Percentiles rank a stretch among this genome's conserved stretches.
Conservation (phyloP, 257 asterid genomes). For the Primulina tabacum region DNA sequence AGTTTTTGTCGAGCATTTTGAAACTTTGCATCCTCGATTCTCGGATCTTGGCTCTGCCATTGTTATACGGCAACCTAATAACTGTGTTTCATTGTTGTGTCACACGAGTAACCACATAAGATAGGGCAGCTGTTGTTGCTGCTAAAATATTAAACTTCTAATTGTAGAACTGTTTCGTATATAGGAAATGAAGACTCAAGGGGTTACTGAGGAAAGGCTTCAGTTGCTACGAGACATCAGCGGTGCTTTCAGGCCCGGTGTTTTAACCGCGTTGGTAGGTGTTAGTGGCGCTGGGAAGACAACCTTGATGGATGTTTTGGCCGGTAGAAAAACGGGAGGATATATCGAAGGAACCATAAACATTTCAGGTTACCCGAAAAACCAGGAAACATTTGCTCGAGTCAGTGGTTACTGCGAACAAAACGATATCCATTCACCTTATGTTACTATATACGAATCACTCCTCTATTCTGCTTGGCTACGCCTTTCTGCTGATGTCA, state of each 20-base stretch:
- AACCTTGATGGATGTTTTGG: conserved; percentile 87
- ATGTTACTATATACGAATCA: conserved; percentile 77
- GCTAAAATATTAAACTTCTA: not conserved
- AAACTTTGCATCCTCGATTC: too few species aligned
- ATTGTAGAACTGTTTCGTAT: conserved; percentile 18
- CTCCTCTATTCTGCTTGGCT: conserved; percentile 91
- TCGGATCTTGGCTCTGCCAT: too few species aligned
- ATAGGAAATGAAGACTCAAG: conserved; percentile 83
- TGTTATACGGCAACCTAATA: too few species aligned
- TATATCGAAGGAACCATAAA: conserved; percentile 69
- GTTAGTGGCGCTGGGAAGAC: conserved; percentile 97
- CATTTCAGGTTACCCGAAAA: conserved; percentile 74
- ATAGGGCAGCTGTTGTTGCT: not conserved
- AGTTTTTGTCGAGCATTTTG: too few species aligned
- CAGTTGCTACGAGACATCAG: conserved; percentile 70
- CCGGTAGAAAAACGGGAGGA: conserved; percentile 85
- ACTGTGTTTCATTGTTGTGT: too few species aligned
- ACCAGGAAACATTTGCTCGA: conserved; percentile 79
- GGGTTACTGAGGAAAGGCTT: conserved; percentile 53
- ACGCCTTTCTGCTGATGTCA: conserved; percentile 73
- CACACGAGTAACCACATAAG: too few species aligned
- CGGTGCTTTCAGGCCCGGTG: conserved; percentile 82
- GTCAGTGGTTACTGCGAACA: conserved; percentile 90
- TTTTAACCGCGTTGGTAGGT: conserved; percentile 77
- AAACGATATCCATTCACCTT: conserved; percentile 83